Evolutionary conservation across 2,329 filamentous ascomycete species (phyloP).

Genomic region (Pseudopithomyces maydicus): DNA sequence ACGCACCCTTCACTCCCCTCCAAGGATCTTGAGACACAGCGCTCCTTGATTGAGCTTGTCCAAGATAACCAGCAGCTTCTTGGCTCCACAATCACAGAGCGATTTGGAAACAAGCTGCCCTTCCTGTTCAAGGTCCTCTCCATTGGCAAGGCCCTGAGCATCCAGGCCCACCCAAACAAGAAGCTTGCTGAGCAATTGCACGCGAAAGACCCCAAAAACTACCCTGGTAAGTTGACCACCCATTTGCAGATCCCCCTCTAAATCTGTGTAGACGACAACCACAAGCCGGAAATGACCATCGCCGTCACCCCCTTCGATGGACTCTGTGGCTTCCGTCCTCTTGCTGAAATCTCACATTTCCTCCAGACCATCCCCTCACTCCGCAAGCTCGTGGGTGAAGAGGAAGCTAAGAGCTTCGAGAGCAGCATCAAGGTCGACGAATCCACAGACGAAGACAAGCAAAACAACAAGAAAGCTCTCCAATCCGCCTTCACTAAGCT

Average conservation of each 20-base stretch:
- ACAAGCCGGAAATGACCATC: constrained; percentile 99
- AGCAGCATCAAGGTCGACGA: constrained; percentile 58
- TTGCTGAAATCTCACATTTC: constrained; percentile 86
- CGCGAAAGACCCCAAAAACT: constrained; percentile 85
- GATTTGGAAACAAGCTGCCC: constrained; percentile 81
- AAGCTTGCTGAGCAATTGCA: constrained; percentile 89
- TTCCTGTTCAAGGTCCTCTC: constrained; percentile 98
- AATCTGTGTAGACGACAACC: constrained; percentile 76
- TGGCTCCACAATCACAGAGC: constrained; percentile 71
- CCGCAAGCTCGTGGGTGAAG: constrained; percentile 53
- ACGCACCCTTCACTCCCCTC: constrained; percentile 96
- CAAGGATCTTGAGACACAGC: constrained; percentile 82
- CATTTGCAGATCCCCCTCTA: constrained; percentile 5
- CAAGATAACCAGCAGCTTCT: constrained; percentile 85
- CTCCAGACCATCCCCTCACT: constrained; percentile 66
- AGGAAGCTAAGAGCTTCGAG: constrained; percentile 53
- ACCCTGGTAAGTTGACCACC: constrained; percentile 62
- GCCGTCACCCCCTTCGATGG: constrained; percentile 96
- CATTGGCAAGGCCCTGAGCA: constrained; percentile 93
- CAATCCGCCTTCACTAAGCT: constrained; percentile 76
- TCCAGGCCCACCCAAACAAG: constrained; percentile 97
- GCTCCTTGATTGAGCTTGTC: constrained; percentile 84
- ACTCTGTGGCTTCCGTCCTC: constrained; percentile 90
- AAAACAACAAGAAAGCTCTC: constrained; percentile 76
- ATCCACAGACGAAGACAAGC: constrained; percentile 51